Percentiles rank a stretch among this genome's conserved stretches.
phyloP scores from a whole-genome alignment of 768 basidiomycete species.

The Calocera viscosa region DNA sequence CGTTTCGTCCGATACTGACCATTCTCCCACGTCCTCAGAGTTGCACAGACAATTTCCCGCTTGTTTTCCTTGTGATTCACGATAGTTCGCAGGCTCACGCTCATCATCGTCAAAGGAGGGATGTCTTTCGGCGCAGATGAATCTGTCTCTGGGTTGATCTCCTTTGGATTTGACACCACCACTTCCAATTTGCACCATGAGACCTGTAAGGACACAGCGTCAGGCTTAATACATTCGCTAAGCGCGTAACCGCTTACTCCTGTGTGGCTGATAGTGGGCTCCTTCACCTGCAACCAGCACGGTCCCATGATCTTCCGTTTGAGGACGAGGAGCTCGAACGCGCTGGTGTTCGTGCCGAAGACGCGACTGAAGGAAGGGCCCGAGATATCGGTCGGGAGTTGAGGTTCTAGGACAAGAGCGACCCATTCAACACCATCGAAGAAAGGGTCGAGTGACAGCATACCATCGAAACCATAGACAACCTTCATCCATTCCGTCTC shows the following conservation, averaged over 20 bases:
- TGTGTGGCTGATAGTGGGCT: slow-evolving; percentile 59
- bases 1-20: slow-evolving; percentile 30
- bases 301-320: slow-evolving; percentile 99
- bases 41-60: slow-evolving; percentile 81
- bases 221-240: no score
- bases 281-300: slow-evolving; percentile 84
- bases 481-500: slow-evolving; percentile 87
- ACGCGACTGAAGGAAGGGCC: slow-evolving; percentile 78
- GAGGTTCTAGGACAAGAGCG: slow-evolving; percentile 41
- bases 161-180: slow-evolving; percentile 70
- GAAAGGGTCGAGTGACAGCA: slow-evolving; percentile 19
- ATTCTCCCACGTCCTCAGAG: slow-evolving; percentile 71
- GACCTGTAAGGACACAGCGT: slow-evolving; percentile 37
- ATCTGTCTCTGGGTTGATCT: slow-evolving; percentile 71
- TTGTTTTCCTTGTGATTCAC: slow-evolving; percentile 91
- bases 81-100: slow-evolving; percentile 74
- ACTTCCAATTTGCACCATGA: slow-evolving; percentile 97
- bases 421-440: not conserved
- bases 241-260: slow-evolving; percentile 55
- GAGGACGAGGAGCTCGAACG: slow-evolving; percentile 84
- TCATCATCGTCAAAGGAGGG: slow-evolving; percentile 85
- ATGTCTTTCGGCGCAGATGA: slow-evolving; percentile 55
- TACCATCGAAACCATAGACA: slow-evolving; percentile 78
- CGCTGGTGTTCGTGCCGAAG: slow-evolving; percentile 81
- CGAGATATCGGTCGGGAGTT: slow-evolving; percentile 55